phyloP scores from a whole-genome alignment of 441 rosid genomes.

The Aquilaria agallochum region DNA sequence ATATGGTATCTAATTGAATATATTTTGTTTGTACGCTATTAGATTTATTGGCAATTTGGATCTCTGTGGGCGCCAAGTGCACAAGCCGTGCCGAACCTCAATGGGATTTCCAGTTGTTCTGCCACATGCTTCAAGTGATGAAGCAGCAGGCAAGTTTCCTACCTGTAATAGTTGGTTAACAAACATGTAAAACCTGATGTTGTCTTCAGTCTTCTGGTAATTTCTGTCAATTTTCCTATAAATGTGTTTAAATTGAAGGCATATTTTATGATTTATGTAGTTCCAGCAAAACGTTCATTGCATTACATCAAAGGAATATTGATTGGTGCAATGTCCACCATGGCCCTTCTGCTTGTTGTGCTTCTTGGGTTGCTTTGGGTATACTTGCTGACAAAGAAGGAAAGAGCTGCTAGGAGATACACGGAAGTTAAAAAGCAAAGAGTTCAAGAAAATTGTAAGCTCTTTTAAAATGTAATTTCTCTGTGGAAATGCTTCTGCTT shows the following conservation, averaged over 20 bases:
- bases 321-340: slow-evolving; percentile 72
- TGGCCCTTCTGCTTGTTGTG: slow-evolving; percentile 64
- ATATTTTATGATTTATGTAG: slow-evolving; percentile 28
- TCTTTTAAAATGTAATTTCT: neutral
- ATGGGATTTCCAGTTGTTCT: slow-evolving; percentile 93
- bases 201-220: no score
- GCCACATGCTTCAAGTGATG: slow-evolving; percentile 87
- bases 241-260: no score
- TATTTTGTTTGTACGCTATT: slow-evolving; percentile 5
- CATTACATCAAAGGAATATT: slow-evolving; percentile 82
- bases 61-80: slow-evolving; percentile 88
- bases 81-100: slow-evolving; percentile 87
- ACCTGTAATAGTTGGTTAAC: neutral
- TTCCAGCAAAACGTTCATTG: slow-evolving; percentile 60
- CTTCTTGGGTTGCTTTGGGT: slow-evolving; percentile 76
- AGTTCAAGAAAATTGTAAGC: slow-evolving; percentile 59
- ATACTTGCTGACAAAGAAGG: slow-evolving; percentile 81
- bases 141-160: slow-evolving; percentile 64
- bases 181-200: no score
- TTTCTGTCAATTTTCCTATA: no score
- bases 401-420: slow-evolving; percentile 80
- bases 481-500: neutral
- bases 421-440: slow-evolving; percentile 88
- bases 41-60: slow-evolving; percentile 87
- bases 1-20: slow-evolving; percentile 2